Evolutionary conservation across 2,329 filamentous ascomycete genomes (phyloP), one percentile per base, ranked within the genome.

Genomic region (Colletotrichum sp.): DNA sequence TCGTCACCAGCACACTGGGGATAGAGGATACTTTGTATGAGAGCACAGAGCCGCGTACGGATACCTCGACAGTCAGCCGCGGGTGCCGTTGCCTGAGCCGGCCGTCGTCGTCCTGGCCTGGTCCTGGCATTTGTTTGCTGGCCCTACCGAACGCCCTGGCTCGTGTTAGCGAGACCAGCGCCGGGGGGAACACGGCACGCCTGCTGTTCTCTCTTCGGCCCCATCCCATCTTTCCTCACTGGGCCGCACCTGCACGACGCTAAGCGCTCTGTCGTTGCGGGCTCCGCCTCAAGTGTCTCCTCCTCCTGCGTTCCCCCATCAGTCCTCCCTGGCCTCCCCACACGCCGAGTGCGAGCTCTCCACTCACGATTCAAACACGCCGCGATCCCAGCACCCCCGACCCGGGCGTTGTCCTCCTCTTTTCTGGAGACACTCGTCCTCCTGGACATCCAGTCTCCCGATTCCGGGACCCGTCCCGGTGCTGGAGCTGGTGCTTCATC

Each of bases 191-290:
- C 29, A 32, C 32, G 30, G 13, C 44, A 27, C 55, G 22, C 55
- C 59, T 34, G 34, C 70, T 73, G 70, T 76, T 76, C 63, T 76
- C 74, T 76, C 74, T 32, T 69, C 34, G 29, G 74, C 32, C 59
- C 74, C 69, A 39, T 39, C 36, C 12, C 62, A 44, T 76, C 70
- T 76, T 76, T 69, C 64, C 72, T 75, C 72, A 22, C 64, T 72
- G 55, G 73, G 32, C 72, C 44, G 52, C 30, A 63, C 69, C 63
- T 57, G 39, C 55, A 62, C 73, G 27, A 32, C 74, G 57, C 70
- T 68, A 72, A 30, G 57, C 65, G 63, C 39, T 49, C 32, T 22
- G 55, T 52, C 44, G 44, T 52, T 29, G 34, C 63, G 34, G 63
- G 63, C 34, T 49, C 63, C 36, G 63, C 63, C 36, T 65, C 29